Evolutionary conservation across 805 yeast species (phyloP).

Genomic region (Cyberlindnera bimundalis): DNA sequence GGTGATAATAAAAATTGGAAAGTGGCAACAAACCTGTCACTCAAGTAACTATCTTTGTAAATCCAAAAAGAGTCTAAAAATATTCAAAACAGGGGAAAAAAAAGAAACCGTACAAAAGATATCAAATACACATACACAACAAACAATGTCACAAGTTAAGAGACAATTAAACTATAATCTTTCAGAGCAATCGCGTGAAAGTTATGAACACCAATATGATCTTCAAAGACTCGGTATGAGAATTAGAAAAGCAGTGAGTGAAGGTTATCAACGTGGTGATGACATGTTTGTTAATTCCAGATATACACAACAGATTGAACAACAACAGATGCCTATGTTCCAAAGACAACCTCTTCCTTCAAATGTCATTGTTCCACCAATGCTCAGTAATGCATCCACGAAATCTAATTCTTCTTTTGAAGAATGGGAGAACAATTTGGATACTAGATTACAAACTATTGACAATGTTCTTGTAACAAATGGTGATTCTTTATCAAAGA

Average conservation of each 20-base stretch:
- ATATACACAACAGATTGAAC: slow-evolving; percentile 20
- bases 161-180: slow-evolving; percentile 32
- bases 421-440: slow-evolving; percentile 38
- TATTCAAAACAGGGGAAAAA: too few species aligned
- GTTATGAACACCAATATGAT: slow-evolving; percentile 33
- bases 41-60: not conserved
- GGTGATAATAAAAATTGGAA: too few species aligned
- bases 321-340: slow-evolving; percentile 26
- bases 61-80: too few species aligned
- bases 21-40: not conserved
- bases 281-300: slow-evolving; percentile 14
- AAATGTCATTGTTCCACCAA: slow-evolving; percentile 31
- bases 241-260: slow-evolving; percentile 61
- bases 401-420: slow-evolving; percentile 35
- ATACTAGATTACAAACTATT: slow-evolving; percentile 32
- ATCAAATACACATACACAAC: not conserved
- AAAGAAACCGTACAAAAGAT: not conserved
- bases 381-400: slow-evolving; percentile 34
- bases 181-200: slow-evolving; percentile 26
- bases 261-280: slow-evolving; percentile 46
- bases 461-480: slow-evolving; percentile 26
- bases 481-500: slow-evolving; percentile 22
- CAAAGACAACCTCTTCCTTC: slow-evolving; percentile 36
- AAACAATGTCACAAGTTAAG: slow-evolving; percentile 32
- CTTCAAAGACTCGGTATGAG: slow-evolving; percentile 67